A percentile compares a stretch with the other conserved stretches of the same genome.
Evolutionary conservation across 139 green algal species (phyloP).

Genomic region (Mesotaenium endlicherianum): DNA sequence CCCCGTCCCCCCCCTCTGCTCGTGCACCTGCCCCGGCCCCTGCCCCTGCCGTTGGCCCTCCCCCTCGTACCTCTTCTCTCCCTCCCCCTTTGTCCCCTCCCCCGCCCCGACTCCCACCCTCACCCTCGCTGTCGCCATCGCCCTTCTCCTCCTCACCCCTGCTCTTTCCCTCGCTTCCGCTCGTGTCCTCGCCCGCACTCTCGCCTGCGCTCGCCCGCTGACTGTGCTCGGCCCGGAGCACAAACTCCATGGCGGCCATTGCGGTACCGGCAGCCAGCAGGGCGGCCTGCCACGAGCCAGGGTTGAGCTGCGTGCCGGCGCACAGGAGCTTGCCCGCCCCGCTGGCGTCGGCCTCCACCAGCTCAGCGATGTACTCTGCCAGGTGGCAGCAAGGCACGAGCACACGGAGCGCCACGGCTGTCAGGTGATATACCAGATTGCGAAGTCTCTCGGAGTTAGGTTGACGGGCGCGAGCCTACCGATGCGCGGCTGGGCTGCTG

Average conservation of each 20-base stretch:
- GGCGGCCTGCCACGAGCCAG: slow-evolving; percentile 58
- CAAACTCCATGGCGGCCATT: slow-evolving; percentile 55
- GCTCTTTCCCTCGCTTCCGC: too few species aligned
- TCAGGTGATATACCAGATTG: not conserved
- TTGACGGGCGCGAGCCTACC: not conserved
- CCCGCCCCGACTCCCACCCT: too few species aligned
- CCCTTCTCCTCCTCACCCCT: too few species aligned
- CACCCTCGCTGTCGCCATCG: too few species aligned
- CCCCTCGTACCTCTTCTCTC: too few species aligned
- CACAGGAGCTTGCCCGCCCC: slow-evolving; percentile 16
- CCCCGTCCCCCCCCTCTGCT: too few species aligned
- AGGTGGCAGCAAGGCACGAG: not conserved
- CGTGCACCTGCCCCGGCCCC: too few species aligned
- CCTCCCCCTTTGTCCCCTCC: too few species aligned
- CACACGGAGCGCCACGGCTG: not conserved
- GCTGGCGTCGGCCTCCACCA: not conserved
- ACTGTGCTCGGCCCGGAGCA: too few species aligned
- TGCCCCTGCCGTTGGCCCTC: too few species aligned
- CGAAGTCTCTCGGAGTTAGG: not conserved
- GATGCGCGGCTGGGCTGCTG: not conserved
- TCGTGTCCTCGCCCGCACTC: too few species aligned
- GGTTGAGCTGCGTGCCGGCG: not conserved
- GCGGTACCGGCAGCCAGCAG: slow-evolving; percentile 58
- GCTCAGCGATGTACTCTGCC: slow-evolving; percentile 7
- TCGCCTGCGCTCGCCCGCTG: too few species aligned